phyloP scores from a whole-genome alignment of 441 rosid species.

The Mallotus japonicus region DNA sequence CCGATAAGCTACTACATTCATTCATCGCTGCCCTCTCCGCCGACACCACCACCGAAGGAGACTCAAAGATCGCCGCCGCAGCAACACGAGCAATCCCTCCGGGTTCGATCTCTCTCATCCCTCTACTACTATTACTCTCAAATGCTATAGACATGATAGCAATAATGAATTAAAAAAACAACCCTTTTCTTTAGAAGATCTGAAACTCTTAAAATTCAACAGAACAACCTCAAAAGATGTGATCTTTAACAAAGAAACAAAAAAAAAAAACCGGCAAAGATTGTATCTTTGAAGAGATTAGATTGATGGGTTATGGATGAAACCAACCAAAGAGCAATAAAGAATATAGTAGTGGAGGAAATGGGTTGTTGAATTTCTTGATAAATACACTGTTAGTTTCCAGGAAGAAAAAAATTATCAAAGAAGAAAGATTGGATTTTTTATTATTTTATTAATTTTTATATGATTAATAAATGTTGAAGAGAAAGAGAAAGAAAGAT shows the following conservation, averaged over 20 bases:
- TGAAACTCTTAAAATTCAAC: neutral
- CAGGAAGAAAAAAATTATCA: neutral
- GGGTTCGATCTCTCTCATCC: constrained; percentile 3
- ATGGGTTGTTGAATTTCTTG: neutral
- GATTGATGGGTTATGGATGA: neutral
- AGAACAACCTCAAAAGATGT: neutral
- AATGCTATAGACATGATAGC: constrained; percentile 5
- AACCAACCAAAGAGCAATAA: neutral
- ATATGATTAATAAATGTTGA: neutral
- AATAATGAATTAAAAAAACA: neutral
- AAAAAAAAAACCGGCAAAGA: neutral
- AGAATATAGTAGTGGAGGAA: neutral
- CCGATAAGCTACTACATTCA: constrained; percentile 35
- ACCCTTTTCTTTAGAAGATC: neutral
- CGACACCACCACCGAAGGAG: neutral
- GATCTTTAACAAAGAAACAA: neutral
- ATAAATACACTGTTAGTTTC: neutral
- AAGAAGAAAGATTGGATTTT: too few species aligned
- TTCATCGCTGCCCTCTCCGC: constrained; percentile 23
- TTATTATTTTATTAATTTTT: too few species aligned
- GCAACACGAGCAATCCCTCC: constrained; percentile 4
- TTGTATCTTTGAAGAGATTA: neutral
- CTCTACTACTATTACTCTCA: neutral
- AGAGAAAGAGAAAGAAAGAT: neutral
- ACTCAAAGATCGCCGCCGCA: constrained; percentile 12